Evolutionary conservation across 2,329 filamentous ascomycete genomes (phyloP).

Genomic region (Aureobasidium sp.): DNA sequence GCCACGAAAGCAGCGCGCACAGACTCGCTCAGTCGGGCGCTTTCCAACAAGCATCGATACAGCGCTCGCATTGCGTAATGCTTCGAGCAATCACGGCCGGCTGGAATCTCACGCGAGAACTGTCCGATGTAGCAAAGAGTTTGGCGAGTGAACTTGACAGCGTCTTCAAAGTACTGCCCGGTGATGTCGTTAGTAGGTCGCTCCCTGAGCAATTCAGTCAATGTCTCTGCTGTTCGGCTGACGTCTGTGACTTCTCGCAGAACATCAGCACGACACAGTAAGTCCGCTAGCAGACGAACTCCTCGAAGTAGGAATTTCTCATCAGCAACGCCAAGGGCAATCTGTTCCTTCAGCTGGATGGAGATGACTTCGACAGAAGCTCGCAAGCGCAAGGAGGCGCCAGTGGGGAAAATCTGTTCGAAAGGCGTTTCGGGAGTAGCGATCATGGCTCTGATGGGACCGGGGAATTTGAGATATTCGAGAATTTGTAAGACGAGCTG

Average conservation of each 20-base stretch:
- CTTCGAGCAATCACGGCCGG: neutral
- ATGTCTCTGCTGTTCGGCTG: neutral
- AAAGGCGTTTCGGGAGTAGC: slow-evolving; percentile 47
- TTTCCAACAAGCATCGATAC: slow-evolving; percentile 13
- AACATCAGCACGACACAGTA: slow-evolving; percentile 14
- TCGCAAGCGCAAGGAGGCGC: slow-evolving; percentile 58
- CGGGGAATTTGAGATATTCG: slow-evolving; percentile 48
- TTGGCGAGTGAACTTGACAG: slow-evolving; percentile 17
- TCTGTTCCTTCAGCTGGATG: slow-evolving; percentile 46
- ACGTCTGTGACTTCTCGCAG: neutral
- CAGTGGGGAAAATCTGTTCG: slow-evolving; percentile 58
- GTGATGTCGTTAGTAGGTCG: slow-evolving; percentile 16
- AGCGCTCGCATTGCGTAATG: neutral
- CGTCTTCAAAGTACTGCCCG: slow-evolving; percentile 20
- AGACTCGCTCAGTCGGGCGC: slow-evolving; percentile 21
- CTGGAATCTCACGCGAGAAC: neutral
- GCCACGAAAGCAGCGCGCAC: slow-evolving; percentile 29
- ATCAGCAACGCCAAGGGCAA: slow-evolving; percentile 24
- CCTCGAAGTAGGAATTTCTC: slow-evolving; percentile 24
- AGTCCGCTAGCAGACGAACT: slow-evolving; percentile 21
- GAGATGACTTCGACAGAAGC: slow-evolving; percentile 64
- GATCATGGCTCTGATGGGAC: slow-evolving; percentile 49
- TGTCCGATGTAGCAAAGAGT: neutral
- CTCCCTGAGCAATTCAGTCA: slow-evolving; percentile 24
- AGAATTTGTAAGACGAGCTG: slow-evolving; percentile 43